These are phyloP conservation scores for Hydrangea macrophylla DNA, from an alignment of 148 eudicot genomes.

Conservation along the genomic window DNA sequence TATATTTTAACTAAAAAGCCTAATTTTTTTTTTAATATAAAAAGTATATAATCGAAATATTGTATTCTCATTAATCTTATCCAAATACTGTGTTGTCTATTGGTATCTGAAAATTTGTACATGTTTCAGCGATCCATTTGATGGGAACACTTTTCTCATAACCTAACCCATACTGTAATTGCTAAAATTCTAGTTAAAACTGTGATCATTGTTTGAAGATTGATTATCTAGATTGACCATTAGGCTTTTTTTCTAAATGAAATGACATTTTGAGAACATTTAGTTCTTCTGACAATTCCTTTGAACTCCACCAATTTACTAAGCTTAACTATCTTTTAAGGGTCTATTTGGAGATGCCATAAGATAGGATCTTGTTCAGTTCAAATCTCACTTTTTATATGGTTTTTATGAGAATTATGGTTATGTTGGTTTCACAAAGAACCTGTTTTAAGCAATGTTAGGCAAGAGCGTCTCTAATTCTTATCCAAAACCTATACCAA, in stretches of 20 bases:
- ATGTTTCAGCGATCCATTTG: background rate
- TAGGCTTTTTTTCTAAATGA: background rate
- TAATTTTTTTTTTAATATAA: background rate
- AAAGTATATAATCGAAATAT: background rate
- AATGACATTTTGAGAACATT: no score
- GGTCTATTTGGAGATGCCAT: no score
- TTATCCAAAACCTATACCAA: no score
- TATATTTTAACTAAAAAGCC: background rate
- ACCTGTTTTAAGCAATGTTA: no score
- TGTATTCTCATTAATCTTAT: no score
- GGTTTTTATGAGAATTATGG: no score
- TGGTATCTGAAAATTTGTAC: background rate
- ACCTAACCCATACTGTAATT: background rate
- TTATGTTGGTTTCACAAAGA: no score
- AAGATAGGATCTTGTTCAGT: no score
- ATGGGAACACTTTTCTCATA: background rate
- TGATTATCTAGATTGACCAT: background rate
- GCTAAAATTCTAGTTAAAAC: background rate
- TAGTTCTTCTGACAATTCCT: background rate
- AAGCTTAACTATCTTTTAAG: background rate
- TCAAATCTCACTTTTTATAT: background rate
- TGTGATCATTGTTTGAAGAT: background rate
- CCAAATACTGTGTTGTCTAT: background rate
- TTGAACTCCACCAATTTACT: no score
- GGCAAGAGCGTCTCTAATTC: no score